Conservation (phyloP, 2,329 filamentous ascomycete genomes). For the Diaporthe capsici region DNA sequence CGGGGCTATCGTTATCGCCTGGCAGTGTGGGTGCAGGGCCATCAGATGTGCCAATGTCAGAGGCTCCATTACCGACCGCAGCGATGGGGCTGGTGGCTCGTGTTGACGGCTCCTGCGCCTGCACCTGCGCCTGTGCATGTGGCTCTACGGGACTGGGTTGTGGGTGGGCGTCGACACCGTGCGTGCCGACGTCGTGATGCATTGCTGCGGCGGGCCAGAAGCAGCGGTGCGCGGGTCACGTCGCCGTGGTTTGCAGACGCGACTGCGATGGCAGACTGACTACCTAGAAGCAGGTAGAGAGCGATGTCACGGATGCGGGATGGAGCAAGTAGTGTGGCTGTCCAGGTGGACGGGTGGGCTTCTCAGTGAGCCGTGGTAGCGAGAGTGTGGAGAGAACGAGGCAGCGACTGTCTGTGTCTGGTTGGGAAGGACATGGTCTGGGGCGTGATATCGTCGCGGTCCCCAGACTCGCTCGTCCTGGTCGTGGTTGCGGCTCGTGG, state of each 20-base stretch:
- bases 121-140: constrained; percentile 10
- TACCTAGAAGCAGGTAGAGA: background rate
- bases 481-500: background rate
- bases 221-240: constrained; percentile 8
- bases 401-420: constrained; percentile 10
- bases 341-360: constrained; percentile 7
- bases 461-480: constrained; percentile 1
- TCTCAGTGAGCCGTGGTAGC: constrained; percentile 7
- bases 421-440: constrained; percentile 20
- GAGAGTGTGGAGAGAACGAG: background rate
- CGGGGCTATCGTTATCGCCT: constrained; percentile 24
- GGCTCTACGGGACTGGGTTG: constrained; percentile 7
- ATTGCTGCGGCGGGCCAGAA: constrained; percentile 19
- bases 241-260: constrained; percentile 4
- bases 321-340: background rate
- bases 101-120: constrained; percentile 17
- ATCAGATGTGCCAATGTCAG: constrained; percentile 10
- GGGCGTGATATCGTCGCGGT: background rate
- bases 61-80: constrained; percentile 6
- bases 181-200: constrained; percentile 28
- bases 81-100: constrained; percentile 28
- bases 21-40: constrained; percentile 1
- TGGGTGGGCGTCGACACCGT: constrained; percentile 14
- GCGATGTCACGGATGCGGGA: background rate
- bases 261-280: background rate